Percentiles rank a stretch among this genome's conserved stretches.
These are phyloP conservation scores for Kalanchoe fedtschenkoi DNA, from an alignment of 164 flowering plant species.

Conservation along the genomic window DNA sequence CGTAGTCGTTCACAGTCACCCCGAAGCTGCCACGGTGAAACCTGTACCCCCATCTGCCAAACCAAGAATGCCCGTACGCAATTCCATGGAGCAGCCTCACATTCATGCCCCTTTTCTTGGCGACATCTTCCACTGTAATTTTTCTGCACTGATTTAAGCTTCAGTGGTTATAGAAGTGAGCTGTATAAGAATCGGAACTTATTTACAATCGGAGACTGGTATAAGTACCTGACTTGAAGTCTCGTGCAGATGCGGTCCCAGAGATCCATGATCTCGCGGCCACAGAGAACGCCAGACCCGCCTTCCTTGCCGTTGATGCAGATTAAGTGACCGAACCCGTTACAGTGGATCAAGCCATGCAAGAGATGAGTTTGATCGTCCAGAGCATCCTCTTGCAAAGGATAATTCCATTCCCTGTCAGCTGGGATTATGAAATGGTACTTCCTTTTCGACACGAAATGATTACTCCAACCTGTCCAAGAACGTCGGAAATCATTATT, in stretches of 20 bases:
- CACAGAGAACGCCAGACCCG: slow-evolving; percentile 51
- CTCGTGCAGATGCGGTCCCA: slow-evolving; percentile 74
- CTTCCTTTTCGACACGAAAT: slow-evolving; percentile 58
- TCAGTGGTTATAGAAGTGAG: not conserved
- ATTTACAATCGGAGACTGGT: not conserved
- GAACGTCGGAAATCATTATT: not conserved
- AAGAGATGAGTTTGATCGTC: slow-evolving; percentile 51
- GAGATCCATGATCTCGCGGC: slow-evolving; percentile 75
- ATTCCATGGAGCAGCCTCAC: slow-evolving; percentile 65
- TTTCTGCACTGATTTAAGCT: slow-evolving; percentile 26
- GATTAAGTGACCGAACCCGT: slow-evolving; percentile 75
- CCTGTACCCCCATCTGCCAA: slow-evolving; percentile 78
- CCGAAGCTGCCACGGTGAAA: slow-evolving; percentile 76
- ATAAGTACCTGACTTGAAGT: slow-evolving; percentile 47
- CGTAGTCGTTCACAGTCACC: slow-evolving; percentile 33
- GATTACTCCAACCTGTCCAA: slow-evolving; percentile 73
- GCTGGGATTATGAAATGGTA: slow-evolving; percentile 69
- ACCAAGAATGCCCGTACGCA: slow-evolving; percentile 82
- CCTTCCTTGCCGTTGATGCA: slow-evolving; percentile 78
- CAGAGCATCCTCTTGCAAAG: slow-evolving; percentile 27
- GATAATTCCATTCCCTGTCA: slow-evolving; percentile 50
- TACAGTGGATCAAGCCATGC: slow-evolving; percentile 74
- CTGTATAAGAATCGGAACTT: not conserved
- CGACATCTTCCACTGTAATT: slow-evolving; percentile 55
- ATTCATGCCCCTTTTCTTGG: slow-evolving; percentile 62